A percentile compares a stretch with the other conserved stretches of the same genome.
Evolutionary conservation across 352 stramenopile species (phyloP).

Genomic region (Phytophthora pistaciae): DNA sequence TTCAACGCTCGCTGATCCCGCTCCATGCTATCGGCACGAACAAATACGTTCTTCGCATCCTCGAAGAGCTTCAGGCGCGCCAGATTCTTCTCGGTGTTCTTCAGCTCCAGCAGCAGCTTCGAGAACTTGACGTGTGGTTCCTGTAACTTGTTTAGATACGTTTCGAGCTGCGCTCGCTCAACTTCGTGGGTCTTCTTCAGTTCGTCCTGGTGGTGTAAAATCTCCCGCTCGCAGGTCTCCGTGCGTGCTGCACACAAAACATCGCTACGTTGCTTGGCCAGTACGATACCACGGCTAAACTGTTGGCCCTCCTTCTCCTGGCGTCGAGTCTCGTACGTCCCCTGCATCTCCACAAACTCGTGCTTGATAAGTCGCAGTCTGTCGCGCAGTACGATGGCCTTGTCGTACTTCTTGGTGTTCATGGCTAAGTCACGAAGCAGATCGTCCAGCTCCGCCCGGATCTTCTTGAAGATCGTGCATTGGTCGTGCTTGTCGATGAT

Average conservation of each 20-base stretch:
- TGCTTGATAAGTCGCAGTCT: slow-evolving; percentile 66
- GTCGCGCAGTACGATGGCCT: slow-evolving; percentile 72
- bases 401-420: slow-evolving; percentile 78
- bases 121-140: slow-evolving; percentile 78
- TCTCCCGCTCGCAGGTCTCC: slow-evolving; percentile 48
- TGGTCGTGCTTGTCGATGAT: slow-evolving; percentile 80
- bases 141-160: slow-evolving; percentile 60
- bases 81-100: slow-evolving; percentile 78
- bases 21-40: slow-evolving; percentile 66
- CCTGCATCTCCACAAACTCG: slow-evolving; percentile 77
- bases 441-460: slow-evolving; percentile 66
- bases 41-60: slow-evolving; percentile 78
- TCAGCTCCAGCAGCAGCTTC: slow-evolving; percentile 73
- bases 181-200: slow-evolving; percentile 70
- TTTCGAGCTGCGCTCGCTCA: slow-evolving; percentile 68
- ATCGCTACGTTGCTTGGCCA: slow-evolving; percentile 52
- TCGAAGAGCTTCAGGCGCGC: slow-evolving; percentile 71
- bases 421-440: slow-evolving; percentile 59
- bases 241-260: slow-evolving; percentile 39
- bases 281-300: slow-evolving; percentile 52
- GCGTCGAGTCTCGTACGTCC: slow-evolving; percentile 59
- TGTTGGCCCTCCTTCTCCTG: slow-evolving; percentile 61
- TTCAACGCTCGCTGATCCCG: slow-evolving; percentile 58
- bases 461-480: slow-evolving; percentile 72
- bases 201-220: slow-evolving; percentile 56